These are phyloP conservation scores for Colletotrichum liriopes DNA, from an alignment of 2,329 filamentous ascomycete genomes.

Conservation along the genomic window DNA sequence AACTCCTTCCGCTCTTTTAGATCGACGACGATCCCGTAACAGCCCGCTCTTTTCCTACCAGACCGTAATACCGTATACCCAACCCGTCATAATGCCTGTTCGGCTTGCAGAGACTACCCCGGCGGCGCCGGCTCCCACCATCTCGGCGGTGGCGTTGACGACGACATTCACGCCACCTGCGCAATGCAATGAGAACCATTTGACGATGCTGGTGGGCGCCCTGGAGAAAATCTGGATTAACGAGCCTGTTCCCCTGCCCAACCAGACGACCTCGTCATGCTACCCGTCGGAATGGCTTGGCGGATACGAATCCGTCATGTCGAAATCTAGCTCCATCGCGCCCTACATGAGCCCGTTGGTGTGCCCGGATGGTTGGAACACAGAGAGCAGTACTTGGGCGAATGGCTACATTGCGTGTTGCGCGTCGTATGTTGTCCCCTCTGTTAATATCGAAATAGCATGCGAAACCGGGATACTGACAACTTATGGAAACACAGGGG, in stretches of 20 bases:
- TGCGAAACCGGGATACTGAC: not conserved
- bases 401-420: conserved; percentile 39
- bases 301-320: conserved; percentile 34
- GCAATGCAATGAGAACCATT: conserved; percentile 33
- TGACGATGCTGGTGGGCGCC: conserved; percentile 41
- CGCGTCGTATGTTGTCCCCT: conserved; percentile 12
- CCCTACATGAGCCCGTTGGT: conserved; percentile 38
- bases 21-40: not conserved
- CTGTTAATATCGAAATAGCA: not conserved
- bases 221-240: conserved; percentile 42
- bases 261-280: conserved; percentile 35
- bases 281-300: conserved; percentile 35
- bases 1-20: conserved; percentile 7
- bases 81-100: conserved; percentile 10
- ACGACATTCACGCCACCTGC: conserved; percentile 39
- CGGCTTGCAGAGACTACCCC: not conserved
- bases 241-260: conserved; percentile 36
- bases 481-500: not conserved
- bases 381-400: conserved; percentile 37
- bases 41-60: not conserved
- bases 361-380: conserved; percentile 37
- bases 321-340: conserved; percentile 36
- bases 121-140: conserved; percentile 12
- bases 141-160: conserved; percentile 31
- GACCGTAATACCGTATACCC: not conserved